Conservation (phyloP, 352 stramenopile genomes). For the Phytopythium oedochilum region DNA sequence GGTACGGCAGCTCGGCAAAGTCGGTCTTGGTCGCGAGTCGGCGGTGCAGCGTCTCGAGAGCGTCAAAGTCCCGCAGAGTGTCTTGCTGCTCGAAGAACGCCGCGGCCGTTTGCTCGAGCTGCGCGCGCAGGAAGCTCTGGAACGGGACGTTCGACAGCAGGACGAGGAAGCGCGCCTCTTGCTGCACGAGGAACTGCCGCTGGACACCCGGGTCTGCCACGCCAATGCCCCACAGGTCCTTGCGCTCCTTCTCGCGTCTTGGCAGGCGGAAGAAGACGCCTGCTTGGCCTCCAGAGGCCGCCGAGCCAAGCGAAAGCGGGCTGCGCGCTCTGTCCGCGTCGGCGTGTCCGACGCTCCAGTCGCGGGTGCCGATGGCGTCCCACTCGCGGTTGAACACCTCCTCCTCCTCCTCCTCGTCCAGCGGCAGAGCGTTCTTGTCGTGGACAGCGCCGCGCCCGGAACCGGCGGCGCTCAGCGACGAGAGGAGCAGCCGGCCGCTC, state of each 20-base stretch:
- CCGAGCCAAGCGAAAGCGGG: background rate
- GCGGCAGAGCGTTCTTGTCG: slow-evolving; percentile 13
- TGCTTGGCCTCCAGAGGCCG: slow-evolving; percentile 5
- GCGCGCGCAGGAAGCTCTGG: slow-evolving; percentile 30
- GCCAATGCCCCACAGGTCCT: slow-evolving; percentile 42
- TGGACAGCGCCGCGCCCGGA: slow-evolving; percentile 15
- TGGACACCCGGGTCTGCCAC: slow-evolving; percentile 33
- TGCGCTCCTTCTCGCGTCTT: slow-evolving; percentile 8
- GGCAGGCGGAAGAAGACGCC: slow-evolving; percentile 52
- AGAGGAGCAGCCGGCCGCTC: slow-evolving; percentile 17
- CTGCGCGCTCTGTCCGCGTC: background rate
- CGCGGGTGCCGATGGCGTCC: slow-evolving; percentile 30
- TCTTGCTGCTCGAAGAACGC: slow-evolving; percentile 29
- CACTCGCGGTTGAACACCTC: slow-evolving; percentile 71
- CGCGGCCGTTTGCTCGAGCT: slow-evolving; percentile 22
- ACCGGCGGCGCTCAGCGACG: slow-evolving; percentile 10
- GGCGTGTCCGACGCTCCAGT: slow-evolving; percentile 13
- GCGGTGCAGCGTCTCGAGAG: slow-evolving; percentile 28
- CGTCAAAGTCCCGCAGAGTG: slow-evolving; percentile 11
- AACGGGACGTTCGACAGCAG: slow-evolving; percentile 43
- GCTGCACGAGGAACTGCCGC: slow-evolving; percentile 32
- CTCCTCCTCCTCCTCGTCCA: slow-evolving; percentile 45
- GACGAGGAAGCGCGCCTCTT: slow-evolving; percentile 45
- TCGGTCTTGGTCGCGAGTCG: slow-evolving; percentile 11
- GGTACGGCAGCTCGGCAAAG: slow-evolving; percentile 41